Evolutionary conservation across 139 green algal genomes (phyloP).

Genomic region (Edaphochlamys debaryana): DNA sequence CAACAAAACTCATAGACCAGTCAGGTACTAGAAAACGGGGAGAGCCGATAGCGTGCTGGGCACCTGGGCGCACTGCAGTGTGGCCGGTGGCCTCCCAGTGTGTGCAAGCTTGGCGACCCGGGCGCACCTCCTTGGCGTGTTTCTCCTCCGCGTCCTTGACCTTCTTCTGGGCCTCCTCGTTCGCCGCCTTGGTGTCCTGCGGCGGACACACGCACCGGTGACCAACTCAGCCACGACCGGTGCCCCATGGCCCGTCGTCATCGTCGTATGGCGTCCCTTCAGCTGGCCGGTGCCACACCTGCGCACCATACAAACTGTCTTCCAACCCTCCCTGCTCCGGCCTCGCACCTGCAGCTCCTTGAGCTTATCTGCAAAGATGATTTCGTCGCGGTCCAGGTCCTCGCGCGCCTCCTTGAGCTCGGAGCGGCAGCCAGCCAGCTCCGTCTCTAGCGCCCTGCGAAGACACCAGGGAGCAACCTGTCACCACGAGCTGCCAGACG

Average conservation of each 20-base stretch:
- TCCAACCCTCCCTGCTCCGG: neutral
- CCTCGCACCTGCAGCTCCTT: constrained; percentile 39
- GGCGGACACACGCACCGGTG: no score
- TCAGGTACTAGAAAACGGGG: no score
- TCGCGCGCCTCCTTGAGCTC: constrained; percentile 57
- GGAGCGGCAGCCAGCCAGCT: constrained; percentile 11
- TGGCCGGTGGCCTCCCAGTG: no score
- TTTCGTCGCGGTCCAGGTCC: constrained; percentile 67
- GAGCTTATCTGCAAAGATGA: constrained; percentile 72
- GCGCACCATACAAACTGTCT: neutral
- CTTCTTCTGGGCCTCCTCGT: neutral
- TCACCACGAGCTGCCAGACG: no score
- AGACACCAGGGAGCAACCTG: neutral
- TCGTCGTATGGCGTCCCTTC: no score
- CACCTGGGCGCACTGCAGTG: no score
- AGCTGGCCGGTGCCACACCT: no score
- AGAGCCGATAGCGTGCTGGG: no score
- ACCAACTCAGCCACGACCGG: no score
- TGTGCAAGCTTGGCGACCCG: no score
- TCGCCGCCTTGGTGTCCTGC: neutral
- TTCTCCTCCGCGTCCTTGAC: constrained; percentile 2
- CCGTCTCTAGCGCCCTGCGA: constrained; percentile 12
- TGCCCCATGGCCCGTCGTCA: no score
- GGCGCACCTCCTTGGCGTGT: constrained; percentile 17
- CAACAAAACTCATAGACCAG: neutral